A percentile compares a stretch with the other conserved stretches of the same genome.
Conservation (phyloP, 306 rosid genomes). For the Alnus glutinosa region DNA sequence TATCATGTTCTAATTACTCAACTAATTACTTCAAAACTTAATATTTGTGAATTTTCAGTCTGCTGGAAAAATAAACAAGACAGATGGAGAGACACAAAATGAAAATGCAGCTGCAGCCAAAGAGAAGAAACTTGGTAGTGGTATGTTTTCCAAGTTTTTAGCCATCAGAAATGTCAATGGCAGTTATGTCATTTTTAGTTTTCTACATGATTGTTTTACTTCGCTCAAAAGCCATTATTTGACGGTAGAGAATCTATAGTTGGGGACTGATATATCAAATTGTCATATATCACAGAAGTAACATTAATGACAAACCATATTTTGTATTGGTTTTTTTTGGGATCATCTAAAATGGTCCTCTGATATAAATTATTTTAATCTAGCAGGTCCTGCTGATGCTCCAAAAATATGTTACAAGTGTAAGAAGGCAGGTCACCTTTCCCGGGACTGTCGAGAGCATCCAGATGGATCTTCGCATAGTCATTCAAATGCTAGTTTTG, state of each 20-base stretch:
- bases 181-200: slow-evolving; percentile 6
- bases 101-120: slow-evolving; percentile 38
- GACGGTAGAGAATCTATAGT: slow-evolving; percentile 14
- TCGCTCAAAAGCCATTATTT: slow-evolving; percentile 10
- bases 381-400: slow-evolving; percentile 64
- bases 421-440: slow-evolving; percentile 86
- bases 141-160: slow-evolving; percentile 31
- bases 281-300: not conserved
- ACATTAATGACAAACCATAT: not conserved
- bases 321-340: slow-evolving; percentile 20
- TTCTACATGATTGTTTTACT: not conserved
- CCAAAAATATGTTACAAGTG: slow-evolving; percentile 90
- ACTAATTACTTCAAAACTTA: not conserved
- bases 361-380: slow-evolving; percentile 17
- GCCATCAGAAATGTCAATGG: not conserved
- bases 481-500: slow-evolving; percentile 48
- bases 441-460: slow-evolving; percentile 85
- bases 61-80: slow-evolving; percentile 72
- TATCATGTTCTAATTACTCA: not conserved
- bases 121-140: slow-evolving; percentile 48
- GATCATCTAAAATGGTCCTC: not conserved
- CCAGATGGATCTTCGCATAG: slow-evolving; percentile 37
- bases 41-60: slow-evolving; percentile 55
- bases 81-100: slow-evolving; percentile 43
- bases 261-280: not conserved